Base-by-base conservation (phyloP, 2,329 filamentous ascomycete species). In the Hypoxylon sp. region DNA sequence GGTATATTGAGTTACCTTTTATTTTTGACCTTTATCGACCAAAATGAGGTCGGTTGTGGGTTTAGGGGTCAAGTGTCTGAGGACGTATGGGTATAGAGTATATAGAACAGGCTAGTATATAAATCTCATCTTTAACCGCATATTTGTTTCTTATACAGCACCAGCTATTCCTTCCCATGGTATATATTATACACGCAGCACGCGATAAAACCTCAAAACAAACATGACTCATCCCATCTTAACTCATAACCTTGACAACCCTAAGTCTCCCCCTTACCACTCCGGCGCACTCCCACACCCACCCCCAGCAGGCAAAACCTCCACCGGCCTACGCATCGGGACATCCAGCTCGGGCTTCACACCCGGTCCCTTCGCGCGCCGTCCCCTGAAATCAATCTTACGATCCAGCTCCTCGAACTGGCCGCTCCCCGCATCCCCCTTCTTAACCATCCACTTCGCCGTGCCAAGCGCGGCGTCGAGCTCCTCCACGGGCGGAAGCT, bases 381-480 rank as follows among this genome's bases (percentile, higher is more conserved):
- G 62, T 0, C 77, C 77, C 50, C 72, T 71, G 56, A 77, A 76
- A 16, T 66, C 67, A 47, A 79, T 75, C 66, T 72, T 76, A 50
- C 62, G 65, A 42, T 82, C 79, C 23, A 81, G 69, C 63, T 75
- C 75, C 12, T 67, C 73, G 42, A 77, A 73, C 29, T 69, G 71
- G 5, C 58, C 61, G 38, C 2, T 27, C 31, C 20, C 41, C 23
- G 20, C 72, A 71, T 94, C 90, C 1, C 80, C 87, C 70, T 87
- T 88, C 73, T 80, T 87, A 12, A 96, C 84, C 73, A 82, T 89
- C 84, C 89, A 96, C 72, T 83, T 87, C 63, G 78, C 77, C 0
- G 91, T 96, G 0, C 90, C 90, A 19, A 96, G 75, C 47, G 90
- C 81, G 1, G 79, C 80, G 68, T 96, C 91, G 32, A 96, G 76